phyloP scores from a whole-genome alignment of 495 filamentous ascomycete species.

The Xylaria telfairii region DNA sequence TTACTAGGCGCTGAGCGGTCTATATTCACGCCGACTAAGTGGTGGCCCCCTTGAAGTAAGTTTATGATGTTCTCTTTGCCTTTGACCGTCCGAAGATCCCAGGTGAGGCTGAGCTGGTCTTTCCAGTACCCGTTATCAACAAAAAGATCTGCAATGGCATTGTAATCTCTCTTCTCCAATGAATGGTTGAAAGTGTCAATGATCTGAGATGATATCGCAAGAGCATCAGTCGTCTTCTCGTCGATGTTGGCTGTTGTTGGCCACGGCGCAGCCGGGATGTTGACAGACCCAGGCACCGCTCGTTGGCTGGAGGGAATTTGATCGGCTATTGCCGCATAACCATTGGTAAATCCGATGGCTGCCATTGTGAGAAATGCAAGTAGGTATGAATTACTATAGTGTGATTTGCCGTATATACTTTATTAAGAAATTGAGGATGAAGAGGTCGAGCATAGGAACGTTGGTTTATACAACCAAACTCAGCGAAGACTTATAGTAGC shows the following conservation, averaged over 20 bases:
- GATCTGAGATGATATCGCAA: conserved; percentile 49
- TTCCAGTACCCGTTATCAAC: conserved; percentile 66
- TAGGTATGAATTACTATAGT: neutral
- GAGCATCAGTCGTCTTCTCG: conserved; percentile 48
- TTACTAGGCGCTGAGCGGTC: conserved; percentile 46
- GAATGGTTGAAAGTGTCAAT: conserved; percentile 56
- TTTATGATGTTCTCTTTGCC: conserved; percentile 56
- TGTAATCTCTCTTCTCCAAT: conserved; percentile 46
- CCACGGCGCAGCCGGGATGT: conserved; percentile 53
- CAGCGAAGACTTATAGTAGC: no score
- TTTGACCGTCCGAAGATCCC: conserved; percentile 65
- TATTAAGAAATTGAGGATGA: neutral
- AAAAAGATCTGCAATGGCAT: conserved; percentile 53
- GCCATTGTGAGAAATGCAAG: conserved; percentile 7
- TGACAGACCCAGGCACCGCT: conserved; percentile 65
- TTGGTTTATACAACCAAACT: conserved; percentile 4
- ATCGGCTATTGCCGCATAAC: neutral
- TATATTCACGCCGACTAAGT: conserved; percentile 57
- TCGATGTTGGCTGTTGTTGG: conserved; percentile 40
- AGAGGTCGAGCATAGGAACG: neutral
- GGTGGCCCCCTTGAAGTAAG: conserved; percentile 53
- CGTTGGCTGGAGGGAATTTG: conserved; percentile 57
- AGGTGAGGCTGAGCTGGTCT: conserved; percentile 65
- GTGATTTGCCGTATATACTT: neutral
- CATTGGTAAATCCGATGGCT: no score